Percentiles rank a stretch among this genome's conserved stretches.
These are phyloP conservation scores for Rhododendron henanense DNA, from an alignment of 148 eudicot genomes.

Conservation along the genomic window DNA sequence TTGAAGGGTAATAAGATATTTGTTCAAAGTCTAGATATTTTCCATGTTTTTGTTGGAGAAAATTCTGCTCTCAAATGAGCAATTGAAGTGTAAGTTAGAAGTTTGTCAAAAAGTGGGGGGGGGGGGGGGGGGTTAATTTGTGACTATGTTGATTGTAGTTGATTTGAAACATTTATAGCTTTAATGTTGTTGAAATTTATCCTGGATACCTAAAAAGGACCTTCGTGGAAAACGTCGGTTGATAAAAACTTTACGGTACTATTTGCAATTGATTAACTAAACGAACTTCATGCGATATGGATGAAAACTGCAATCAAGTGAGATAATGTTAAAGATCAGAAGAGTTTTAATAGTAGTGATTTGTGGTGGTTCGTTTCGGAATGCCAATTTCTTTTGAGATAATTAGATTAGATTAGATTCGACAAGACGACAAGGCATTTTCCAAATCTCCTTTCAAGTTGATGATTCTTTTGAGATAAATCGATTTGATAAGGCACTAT, in stretches of 20 bases:
- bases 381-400: too few relatives aligned
- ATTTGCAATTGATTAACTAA: background rate
- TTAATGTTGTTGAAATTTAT: background rate
- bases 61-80: background rate
- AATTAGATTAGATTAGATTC: too few relatives aligned
- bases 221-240: background rate
- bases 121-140: background rate
- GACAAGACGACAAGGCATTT: too few relatives aligned
- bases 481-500: too few relatives aligned
- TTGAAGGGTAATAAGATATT: background rate
- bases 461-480: too few relatives aligned
- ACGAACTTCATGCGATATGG: background rate
- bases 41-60: background rate
- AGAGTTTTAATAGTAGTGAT: too few relatives aligned
- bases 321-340: background rate
- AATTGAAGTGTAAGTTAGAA: background rate
- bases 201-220: background rate
- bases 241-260: background rate
- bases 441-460: too few relatives aligned
- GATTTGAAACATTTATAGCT: background rate
- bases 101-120: background rate
- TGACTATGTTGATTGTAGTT: background rate
- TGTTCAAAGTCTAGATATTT: background rate
- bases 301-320: background rate
- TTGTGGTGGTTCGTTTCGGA: background rate